Evolutionary conservation across 108 stramenopile genomes (phyloP), one percentile per base, ranked within the genome.

Genomic region (Discostella stelligeroides): DNA sequence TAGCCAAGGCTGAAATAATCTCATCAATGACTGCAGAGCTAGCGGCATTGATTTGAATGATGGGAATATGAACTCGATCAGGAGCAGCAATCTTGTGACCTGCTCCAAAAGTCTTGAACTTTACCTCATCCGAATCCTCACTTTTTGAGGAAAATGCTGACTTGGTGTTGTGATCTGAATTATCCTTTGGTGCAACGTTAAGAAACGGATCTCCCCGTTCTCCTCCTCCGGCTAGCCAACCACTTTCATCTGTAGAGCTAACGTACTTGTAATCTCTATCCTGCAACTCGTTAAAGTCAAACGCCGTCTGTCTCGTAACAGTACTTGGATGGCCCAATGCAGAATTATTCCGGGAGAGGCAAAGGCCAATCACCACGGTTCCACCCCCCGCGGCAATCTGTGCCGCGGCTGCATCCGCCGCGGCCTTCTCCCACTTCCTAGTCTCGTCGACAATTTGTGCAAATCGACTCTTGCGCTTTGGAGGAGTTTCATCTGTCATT

Each of bases 241-340:
- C 94, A 58, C 56, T 76, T 7, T 76, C 56, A 68, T 91, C 90
- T 4, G 94, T 95, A 14, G 88, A 89, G 42, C 83, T 84, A 30
- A 95, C 94, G 75, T 91, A 95, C 68, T 92, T 91, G 85, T 95
- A 95, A 60, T 85, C 79, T 30, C 94, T 83, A 85, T 95, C 94
- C 73, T 95, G 94, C 63, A 95, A 54, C 62, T 95, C 94, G 66
- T 95, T 95, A 62, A 95, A 95, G 73, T 95, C 91, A 79, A 89
- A 95, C 15, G 89, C 89, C 40, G 89, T 91, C 70, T 95, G 94
- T 51, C 94, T 74, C 45, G 94, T 95, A 29, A 95, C 88, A 3
- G 94, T 92, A 60, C 85, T 87, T 8, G 88, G 85, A 80, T 95
- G 91, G 21, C 94, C 94, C 3, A 85, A 60, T 42, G 57, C 61